Base-by-base conservation (phyloP, 2,329 filamentous ascomycete species). In the Ascochyta lentis region DNA sequence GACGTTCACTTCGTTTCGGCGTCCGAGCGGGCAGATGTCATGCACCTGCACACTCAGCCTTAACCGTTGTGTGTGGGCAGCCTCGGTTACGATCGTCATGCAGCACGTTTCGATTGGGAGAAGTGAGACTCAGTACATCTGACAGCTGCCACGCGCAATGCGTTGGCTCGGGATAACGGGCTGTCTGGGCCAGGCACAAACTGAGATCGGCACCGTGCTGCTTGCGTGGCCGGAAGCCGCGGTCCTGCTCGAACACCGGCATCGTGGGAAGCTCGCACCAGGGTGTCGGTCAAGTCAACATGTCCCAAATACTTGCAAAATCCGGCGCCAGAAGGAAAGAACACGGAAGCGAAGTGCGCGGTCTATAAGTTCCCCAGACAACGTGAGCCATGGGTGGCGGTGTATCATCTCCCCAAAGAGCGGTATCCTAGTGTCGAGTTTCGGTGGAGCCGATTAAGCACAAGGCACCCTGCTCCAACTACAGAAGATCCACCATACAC, bases 351-450 rank as follows among this genome's bases (percentile, higher is more conserved):
- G 19, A 41, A 47, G 29, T 31, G 26, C 38, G 38, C 44, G 31
- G n/a, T 39, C 23, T 33, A 27, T 43, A 34, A 51, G 53, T 56
- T 43, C 42, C 47, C 53, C 42, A 43, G 53, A 50, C 53, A 56
- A 56, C 53, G 47, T 26, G 27, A 43, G 24, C 47, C 34, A 26
- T 46, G 43, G 33, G 31, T 24, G 44, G 53, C 53, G 53, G 53
- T 56, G 53, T 56, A 56, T 56, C 42, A 42, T 47, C 42, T 51
- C 34, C 42, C 13, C 31, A 48, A 56, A 56, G 53, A 51, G 53
- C 53, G 53, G 53, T 56, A 56, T 56, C 53, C 53, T 50, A 56
- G 53, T 51, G 24, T 47, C 27, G 34, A 49, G n/a, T 31, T 42
- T 43, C 34, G 42, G 53, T 44, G 47, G 42, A 42, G 22, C 43